Percentiles rank a stretch among this genome's conserved stretches.
Evolutionary conservation across 192 early-diverging fungal species (phyloP).

Genomic region (Entrophospora sp.): DNA sequence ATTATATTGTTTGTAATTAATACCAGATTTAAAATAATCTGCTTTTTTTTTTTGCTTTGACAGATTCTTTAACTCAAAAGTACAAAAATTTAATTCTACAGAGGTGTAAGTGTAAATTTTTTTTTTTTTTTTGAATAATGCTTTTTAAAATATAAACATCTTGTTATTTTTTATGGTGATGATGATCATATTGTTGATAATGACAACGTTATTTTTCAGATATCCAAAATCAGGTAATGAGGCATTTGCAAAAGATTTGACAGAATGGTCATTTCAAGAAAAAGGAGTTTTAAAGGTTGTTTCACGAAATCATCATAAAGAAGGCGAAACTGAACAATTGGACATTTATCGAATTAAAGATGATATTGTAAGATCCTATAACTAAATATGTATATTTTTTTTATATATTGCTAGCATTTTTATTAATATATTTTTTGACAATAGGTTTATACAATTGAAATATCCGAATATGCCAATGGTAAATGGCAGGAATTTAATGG

Average conservation of each 20-base stretch:
- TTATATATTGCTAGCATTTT: not conserved
- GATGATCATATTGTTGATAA: too few species aligned
- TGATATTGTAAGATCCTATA: constrained; percentile 53
- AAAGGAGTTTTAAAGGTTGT: constrained; percentile 76
- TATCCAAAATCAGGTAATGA: constrained; percentile 52
- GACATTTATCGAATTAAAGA: constrained; percentile 91
- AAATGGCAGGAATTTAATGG: constrained; percentile 79
- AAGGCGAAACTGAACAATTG: constrained; percentile 51
- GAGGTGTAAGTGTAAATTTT: constrained; percentile 8
- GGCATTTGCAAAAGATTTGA: constrained; percentile 64
- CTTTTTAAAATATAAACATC: too few species aligned
- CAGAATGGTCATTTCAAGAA: constrained; percentile 89
- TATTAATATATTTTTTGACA: not conserved
- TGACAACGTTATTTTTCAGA: not conserved
- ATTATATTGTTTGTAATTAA: constrained; percentile 14
- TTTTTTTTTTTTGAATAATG: constrained; percentile 8
- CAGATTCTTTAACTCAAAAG: constrained; percentile 12
- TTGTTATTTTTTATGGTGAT: too few species aligned
- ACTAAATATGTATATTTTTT: not conserved
- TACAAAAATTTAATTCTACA: not conserved
- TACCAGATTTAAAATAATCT: constrained; percentile 8
- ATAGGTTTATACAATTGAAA: constrained; percentile 70
- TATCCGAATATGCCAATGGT: constrained; percentile 70
- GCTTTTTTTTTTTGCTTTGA: not conserved
- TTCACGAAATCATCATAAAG: constrained; percentile 54